Evolutionary conservation across 768 basidiomycete species (phyloP).

Genomic region (Phanerodontia chrysosporium): DNA sequence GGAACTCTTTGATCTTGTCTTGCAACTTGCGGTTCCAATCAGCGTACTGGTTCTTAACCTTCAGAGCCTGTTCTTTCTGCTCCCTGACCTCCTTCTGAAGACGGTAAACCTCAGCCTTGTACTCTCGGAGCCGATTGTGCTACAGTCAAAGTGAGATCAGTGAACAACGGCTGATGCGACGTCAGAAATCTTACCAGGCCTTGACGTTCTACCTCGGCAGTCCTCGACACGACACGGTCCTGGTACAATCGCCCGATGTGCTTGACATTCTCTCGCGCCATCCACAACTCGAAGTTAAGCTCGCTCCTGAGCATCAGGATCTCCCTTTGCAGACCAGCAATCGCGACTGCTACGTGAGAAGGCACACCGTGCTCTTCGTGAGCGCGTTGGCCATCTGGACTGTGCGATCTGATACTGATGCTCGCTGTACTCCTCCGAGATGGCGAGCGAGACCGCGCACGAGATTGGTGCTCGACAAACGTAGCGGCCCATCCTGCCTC

Average conservation of each 20-base stretch:
- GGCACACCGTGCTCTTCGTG: slow-evolving; percentile 25
- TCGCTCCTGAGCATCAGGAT: slow-evolving; percentile 72
- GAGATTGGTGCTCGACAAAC: slow-evolving; percentile 33
- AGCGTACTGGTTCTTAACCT: slow-evolving; percentile 71
- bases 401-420: slow-evolving; percentile 7
- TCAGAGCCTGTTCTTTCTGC: slow-evolving; percentile 67
- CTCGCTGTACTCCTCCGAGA: slow-evolving; percentile 18
- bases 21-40: slow-evolving; percentile 85
- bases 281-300: slow-evolving; percentile 82
- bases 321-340: slow-evolving; percentile 72
- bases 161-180: not conserved
- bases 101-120: slow-evolving; percentile 60
- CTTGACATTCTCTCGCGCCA: slow-evolving; percentile 73
- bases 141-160: slow-evolving; percentile 24
- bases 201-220: slow-evolving; percentile 79
- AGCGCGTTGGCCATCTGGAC: not conserved
- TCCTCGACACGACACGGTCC: slow-evolving; percentile 65
- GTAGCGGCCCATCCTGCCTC: slow-evolving; percentile 48
- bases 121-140: slow-evolving; percentile 82
- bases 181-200: slow-evolving; percentile 51
- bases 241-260: slow-evolving; percentile 80
- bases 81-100: slow-evolving; percentile 69
- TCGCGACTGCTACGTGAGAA: slow-evolving; percentile 54
- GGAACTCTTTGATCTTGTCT: slow-evolving; percentile 65
- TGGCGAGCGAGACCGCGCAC: slow-evolving; percentile 20